Conservation (phyloP, 371 early-diverging fungal genomes). For the Zychaea mexicana region DNA sequence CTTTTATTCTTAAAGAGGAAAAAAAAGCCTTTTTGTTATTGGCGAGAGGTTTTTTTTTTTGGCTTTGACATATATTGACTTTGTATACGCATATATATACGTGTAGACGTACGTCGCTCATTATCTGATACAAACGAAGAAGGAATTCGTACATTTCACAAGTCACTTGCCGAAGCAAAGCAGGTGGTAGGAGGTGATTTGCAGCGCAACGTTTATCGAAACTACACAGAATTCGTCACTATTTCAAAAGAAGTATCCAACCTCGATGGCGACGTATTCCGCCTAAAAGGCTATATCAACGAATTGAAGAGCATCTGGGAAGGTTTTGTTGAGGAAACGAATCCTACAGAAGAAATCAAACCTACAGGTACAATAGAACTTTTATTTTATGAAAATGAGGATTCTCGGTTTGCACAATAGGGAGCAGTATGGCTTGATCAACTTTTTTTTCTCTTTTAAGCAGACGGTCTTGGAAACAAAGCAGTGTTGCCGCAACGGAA, state of each 20-base stretch:
- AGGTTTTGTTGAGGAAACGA: conserved; percentile 52
- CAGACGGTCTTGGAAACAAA: conserved; percentile 16
- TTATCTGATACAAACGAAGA: conserved; percentile 66
- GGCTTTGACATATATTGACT: neutral
- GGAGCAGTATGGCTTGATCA: too few relatives aligned
- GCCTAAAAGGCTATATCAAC: conserved; percentile 66
- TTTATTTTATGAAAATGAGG: too few relatives aligned
- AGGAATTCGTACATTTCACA: conserved; percentile 59
- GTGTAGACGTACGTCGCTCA: conserved; percentile 52
- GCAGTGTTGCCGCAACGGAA: conserved; percentile 33
- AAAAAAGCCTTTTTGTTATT: neutral
- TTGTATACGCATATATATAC: too few relatives aligned
- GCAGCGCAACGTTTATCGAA: conserved; percentile 89
- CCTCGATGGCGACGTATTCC: conserved; percentile 74
- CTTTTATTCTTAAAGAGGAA: neutral
- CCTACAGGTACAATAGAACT: neutral
- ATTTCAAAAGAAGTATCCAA: conserved; percentile 94
- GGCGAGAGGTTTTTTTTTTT: neutral
- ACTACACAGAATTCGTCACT: conserved; percentile 92
- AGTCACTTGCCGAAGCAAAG: conserved; percentile 71
- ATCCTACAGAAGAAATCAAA: conserved; percentile 24
- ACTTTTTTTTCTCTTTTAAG: neutral
- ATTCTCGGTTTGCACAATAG: too few relatives aligned
- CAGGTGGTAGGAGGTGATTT: conserved; percentile 80
- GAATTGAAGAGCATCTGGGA: conserved; percentile 72